Evolutionary conservation across 805 yeast species (phyloP), one percentile per base, ranked within the genome.

Genomic region (Saccharomyces paradoxus): DNA sequence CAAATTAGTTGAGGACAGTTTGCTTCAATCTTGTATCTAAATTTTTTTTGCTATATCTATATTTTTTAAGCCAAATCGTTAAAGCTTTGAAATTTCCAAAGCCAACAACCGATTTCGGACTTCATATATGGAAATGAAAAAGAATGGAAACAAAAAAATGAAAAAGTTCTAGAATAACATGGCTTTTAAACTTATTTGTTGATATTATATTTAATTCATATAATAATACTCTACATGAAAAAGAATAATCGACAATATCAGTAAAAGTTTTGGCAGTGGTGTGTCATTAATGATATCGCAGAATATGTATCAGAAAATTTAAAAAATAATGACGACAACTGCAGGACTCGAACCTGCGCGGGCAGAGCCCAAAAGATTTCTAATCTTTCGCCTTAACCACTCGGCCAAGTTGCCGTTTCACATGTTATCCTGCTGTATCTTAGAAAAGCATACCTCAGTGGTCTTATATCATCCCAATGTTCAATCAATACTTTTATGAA

Each of bases 301-400:
- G 5, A 26, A 26, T 26, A 26, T 3, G 5, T 5, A 26, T 26
- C 27, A 5, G 27, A 26, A 26, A 26, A 26, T 5, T 26, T 5
- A 26, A 26, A 26, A 26, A n/a, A n/a, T n/a, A 67, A 70, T 69
- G 63, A 56, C 82, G 83, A 79, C 83, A 79, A 75, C 82, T 76
- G 82, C 83, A 79, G 83, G 83, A 79, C 70, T 80, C 81, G 83
- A 80, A 78, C 78, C 78, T 75, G 77, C 77, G 78, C 78, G 77
- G 78, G 77, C 70, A 73, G 71, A 68, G 73, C 78, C 79, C 78
- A 75, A 75, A 74, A 74, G 78, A 75, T 75, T 73, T 73, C 77
- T 73, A 74, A 75, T 77, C 81, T 77, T 76, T 77, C 81, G 80
- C 81, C 81, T 77, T 77, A 77, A 77, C 81, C 81, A 74, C 81